Evolutionary conservation across 192 early-diverging fungal species (phyloP).

Genomic region (Paraglomus brasilianum): DNA sequence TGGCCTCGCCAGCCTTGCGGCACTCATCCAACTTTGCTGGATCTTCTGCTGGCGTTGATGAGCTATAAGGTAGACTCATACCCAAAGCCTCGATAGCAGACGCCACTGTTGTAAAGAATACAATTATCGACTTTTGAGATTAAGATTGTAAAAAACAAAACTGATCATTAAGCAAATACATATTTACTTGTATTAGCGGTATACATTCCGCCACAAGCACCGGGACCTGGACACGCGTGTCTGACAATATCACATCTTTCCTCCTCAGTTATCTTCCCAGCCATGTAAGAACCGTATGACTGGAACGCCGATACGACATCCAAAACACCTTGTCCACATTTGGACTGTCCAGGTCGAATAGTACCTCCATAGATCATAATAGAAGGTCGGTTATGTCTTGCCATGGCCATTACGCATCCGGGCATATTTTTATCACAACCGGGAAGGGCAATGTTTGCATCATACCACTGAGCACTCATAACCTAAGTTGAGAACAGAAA

Average conservation of each 20-base stretch:
- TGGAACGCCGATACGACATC: conserved; percentile 99
- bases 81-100: conserved; percentile 97
- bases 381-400: conserved; percentile 91
- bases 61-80: conserved; percentile 94
- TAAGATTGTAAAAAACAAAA: neutral
- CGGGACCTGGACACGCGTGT: conserved; percentile 82
- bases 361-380: conserved; percentile 99
- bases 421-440: conserved; percentile 99
- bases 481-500: conserved; percentile 45
- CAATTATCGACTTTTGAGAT: neutral
- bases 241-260: conserved; percentile 74
- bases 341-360: conserved; percentile 73
- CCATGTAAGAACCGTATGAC: conserved; percentile 88
- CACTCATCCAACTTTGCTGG: conserved; percentile 91
- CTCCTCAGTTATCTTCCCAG: conserved; percentile 87
- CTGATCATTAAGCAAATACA: neutral
- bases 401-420: conserved; percentile 95
- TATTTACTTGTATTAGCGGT: conserved; percentile 90
- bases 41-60: conserved; percentile 89
- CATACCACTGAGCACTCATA: conserved; percentile 98
- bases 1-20: conserved; percentile 74
- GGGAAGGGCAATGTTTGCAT: conserved; percentile 96
- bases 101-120: conserved; percentile 65
- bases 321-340: conserved; percentile 66
- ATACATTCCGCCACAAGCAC: conserved; percentile 99